These are phyloP conservation scores for Grigorovia jiainica DNA, from an alignment of 805 yeast genomes.

Conservation along the genomic window DNA sequence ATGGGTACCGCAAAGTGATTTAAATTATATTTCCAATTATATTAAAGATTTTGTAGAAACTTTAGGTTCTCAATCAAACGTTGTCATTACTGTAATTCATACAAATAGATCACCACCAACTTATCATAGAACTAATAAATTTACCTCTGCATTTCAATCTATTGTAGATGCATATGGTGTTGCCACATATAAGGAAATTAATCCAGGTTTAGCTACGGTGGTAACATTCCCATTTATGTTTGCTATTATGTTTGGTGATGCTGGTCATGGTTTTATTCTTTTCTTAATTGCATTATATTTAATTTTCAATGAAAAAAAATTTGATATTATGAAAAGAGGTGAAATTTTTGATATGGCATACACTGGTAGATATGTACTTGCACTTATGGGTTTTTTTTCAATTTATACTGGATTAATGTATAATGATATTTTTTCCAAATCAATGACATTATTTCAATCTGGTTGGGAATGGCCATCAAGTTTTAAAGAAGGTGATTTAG, in stretches of 20 bases:
- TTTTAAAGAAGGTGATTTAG: slow-evolving; percentile 58
- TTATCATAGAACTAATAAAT: slow-evolving; percentile 86
- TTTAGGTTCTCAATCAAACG: slow-evolving; percentile 38
- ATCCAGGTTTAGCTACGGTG: slow-evolving; percentile 90
- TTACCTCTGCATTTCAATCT: slow-evolving; percentile 84
- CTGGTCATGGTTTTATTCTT: slow-evolving; percentile 89
- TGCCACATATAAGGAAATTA: slow-evolving; percentile 87
- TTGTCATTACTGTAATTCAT: slow-evolving; percentile 46
- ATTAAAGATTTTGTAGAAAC: slow-evolving; percentile 40
- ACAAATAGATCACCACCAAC: slow-evolving; percentile 92
- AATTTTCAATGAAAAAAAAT: slow-evolving; percentile 63
- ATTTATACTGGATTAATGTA: slow-evolving; percentile 91
- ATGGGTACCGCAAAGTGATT: slow-evolving; percentile 83
- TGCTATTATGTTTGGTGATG: slow-evolving; percentile 98
- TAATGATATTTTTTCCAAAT: slow-evolving; percentile 86
- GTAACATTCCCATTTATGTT: slow-evolving; percentile 97
- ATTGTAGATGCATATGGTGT: slow-evolving; percentile 95
- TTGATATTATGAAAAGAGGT: slow-evolving; percentile 65
- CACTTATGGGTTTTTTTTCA: slow-evolving; percentile 90
- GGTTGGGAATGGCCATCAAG: slow-evolving; percentile 92
- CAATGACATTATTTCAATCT: slow-evolving; percentile 77
- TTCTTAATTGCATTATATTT: slow-evolving; percentile 61
- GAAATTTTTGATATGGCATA: slow-evolving; percentile 97
- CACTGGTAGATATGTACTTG: slow-evolving; percentile 80
- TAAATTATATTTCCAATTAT: slow-evolving; percentile 53